Percentiles rank a stretch among this genome's conserved stretches.
Conservation (phyloP, 2,329 filamentous ascomycete genomes). For the Botrytis deweyae region DNA sequence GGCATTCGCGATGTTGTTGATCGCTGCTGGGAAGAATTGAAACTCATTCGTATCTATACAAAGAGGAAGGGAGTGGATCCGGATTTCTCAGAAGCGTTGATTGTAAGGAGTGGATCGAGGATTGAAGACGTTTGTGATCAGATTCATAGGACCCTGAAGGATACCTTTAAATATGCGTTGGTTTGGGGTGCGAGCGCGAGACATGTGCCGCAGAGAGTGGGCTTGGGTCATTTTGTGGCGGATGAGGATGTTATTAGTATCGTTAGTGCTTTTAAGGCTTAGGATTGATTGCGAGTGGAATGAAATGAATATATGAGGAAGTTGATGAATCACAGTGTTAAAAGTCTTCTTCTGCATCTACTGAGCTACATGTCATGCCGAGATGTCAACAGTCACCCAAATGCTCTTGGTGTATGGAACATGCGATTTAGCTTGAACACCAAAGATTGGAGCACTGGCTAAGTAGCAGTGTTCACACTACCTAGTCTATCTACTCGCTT, state of each 20-base stretch:
- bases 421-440: neutral
- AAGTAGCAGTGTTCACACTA: neutral
- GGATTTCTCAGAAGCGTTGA: conserved; percentile 85
- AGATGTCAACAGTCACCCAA: neutral
- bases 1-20: conserved; percentile 93
- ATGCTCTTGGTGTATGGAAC: neutral
- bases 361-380: neutral
- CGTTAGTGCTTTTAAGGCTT: conserved; percentile 51
- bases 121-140: conserved; percentile 98
- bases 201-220: conserved; percentile 91
- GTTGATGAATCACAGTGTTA: neutral
- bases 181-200: conserved; percentile 97
- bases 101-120: conserved; percentile 81
- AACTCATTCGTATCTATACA: conserved; percentile 89
- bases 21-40: conserved; percentile 89
- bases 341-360: neutral
- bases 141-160: conserved; percentile 91
- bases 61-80: conserved; percentile 93
- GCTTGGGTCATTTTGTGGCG: conserved; percentile 74
- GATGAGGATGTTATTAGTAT: conserved; percentile 70
- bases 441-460: neutral
- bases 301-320: conserved; percentile 51
- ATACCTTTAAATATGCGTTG: conserved; percentile 97
- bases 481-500: neutral
- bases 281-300: conserved; percentile 41